phyloP scores from a whole-genome alignment of 1,139 yeast species.

The Yamadazyma kanchanaburiensis region DNA sequence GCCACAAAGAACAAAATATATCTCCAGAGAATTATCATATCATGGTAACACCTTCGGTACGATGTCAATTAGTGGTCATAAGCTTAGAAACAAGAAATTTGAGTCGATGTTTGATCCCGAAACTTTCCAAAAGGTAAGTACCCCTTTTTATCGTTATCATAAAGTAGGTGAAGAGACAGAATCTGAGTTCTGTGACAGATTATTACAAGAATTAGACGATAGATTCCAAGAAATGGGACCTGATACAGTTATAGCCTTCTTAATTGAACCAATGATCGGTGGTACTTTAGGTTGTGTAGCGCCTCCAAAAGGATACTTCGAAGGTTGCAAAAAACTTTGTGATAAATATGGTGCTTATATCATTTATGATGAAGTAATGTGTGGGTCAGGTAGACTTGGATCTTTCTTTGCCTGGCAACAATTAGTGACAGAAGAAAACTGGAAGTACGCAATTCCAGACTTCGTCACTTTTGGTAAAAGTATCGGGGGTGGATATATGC shows the following conservation, averaged over 20 bases:
- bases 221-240: conserved; percentile 15
- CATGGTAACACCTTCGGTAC: conserved; percentile 19
- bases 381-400: conserved; percentile 49
- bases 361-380: conserved; percentile 60
- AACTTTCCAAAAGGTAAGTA: conserved; percentile 14
- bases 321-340: conserved; percentile 48
- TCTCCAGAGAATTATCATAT: conserved; percentile 17
- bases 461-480: conserved; percentile 61
- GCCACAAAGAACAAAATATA: conserved; percentile 12
- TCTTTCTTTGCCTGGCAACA: conserved; percentile 2
- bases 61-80: conserved; percentile 15
- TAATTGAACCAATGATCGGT: conserved; percentile 54
- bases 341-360: conserved; percentile 54
- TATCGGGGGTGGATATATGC: conserved; percentile 58
- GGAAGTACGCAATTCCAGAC: conserved; percentile 35
- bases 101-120: conserved; percentile 10
- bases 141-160: conserved; percentile 12
- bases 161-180: conserved; percentile 10
- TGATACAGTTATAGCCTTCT: conserved; percentile 44
- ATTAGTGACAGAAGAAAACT: conserved; percentile 2
- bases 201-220: conserved; percentile 15
- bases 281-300: conserved; percentile 53
- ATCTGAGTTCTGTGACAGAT: conserved; percentile 12
- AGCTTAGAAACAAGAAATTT: conserved; percentile 12
- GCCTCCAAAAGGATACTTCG: conserved; percentile 53